A percentile compares a stretch with the other conserved stretches of the same genome.
Conservation (phyloP, 2,329 filamentous ascomycete species). For the Fusarium incarnatum region DNA sequence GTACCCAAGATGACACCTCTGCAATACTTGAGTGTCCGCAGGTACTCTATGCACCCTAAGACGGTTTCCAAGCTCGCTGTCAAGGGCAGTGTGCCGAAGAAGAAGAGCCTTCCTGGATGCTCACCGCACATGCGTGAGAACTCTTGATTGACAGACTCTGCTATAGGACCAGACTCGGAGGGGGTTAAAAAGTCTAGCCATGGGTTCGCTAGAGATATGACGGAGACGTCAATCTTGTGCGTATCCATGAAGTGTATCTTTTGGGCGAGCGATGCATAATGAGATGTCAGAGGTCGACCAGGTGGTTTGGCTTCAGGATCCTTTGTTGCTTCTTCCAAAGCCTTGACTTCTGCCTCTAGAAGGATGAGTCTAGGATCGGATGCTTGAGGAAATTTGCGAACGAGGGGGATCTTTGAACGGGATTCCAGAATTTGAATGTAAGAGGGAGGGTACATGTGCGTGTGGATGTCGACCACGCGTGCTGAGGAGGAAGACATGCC, state of each 20-base stretch:
- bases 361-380: constrained; percentile 74
- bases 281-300: constrained; percentile 83
- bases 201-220: constrained; percentile 90
- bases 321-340: constrained; percentile 62
- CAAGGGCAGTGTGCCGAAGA: constrained; percentile 85
- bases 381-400: constrained; percentile 71
- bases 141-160: constrained; percentile 78
- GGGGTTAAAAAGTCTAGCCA: constrained; percentile 87
- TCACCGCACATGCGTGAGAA: constrained; percentile 77
- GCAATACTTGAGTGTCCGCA: constrained; percentile 73
- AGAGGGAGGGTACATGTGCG: constrained; percentile 75
- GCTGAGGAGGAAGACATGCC: constrained; percentile 52
- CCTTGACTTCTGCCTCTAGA: constrained; percentile 62
- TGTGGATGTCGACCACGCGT: constrained; percentile 73
- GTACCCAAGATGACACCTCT: constrained; percentile 92
- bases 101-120: constrained; percentile 77
- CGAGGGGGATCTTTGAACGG: constrained; percentile 73
- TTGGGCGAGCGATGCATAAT: constrained; percentile 82
- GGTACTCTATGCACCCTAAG: constrained; percentile 71
- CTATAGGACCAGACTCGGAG: constrained; percentile 71
- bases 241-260: constrained; percentile 91
- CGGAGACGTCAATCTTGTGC: constrained; percentile 83
- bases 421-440: constrained; percentile 72
- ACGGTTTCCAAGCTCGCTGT: constrained; percentile 73
- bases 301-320: constrained; percentile 69